Evolutionary conservation across 2,329 filamentous ascomycete species (phyloP), one percentile per base, ranked within the genome.

Genomic region (Falciphora oryzae): DNA sequence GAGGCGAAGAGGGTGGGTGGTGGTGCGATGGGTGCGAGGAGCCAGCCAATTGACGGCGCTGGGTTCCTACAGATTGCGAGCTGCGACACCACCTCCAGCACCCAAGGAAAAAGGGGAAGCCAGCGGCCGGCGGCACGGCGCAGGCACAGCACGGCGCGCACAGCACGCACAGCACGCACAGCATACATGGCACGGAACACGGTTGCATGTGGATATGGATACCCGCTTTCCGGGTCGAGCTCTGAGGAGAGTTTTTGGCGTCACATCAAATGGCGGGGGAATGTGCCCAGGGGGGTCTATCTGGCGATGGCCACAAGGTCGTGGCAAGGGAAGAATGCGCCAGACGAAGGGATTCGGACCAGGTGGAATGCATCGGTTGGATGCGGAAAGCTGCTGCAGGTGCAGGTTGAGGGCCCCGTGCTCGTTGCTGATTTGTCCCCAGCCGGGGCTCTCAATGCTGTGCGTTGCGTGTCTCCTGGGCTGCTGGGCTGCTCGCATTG

Each of bases 91-190:
- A 53, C 44, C 44, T 53, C 18, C 7, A 25, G 44, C 18, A 53
- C 44, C 38, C 44, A n/a, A 50, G 44, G 44, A 10, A n/a, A 50
- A n/a, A n/a, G 44, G 44, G 44, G 44, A 50, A 22, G 8, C 22
- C 44, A 50, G 44, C n/a, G 18, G 44, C 14, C 14, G 44, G 44
- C 57, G 28, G 57, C 27, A 58, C 57, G 29, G 57, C 57, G 25
- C 22, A 58, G 57, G 57, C 25, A 58, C 27, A 29, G 57, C 56
- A 57, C 56, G 6, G 56, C 56, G 14, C 57, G 57, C 57, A 58
- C 57, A n/a, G 57, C 57, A 58, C 57, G 57, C 56, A 28, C 59
- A 61, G 38, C 38, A 50, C 38, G 38, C 22, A 53, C 44, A 53
- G 44, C 44, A 53, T 53, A 53, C 44, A 53, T 53, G 44, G 44